Conservation (phyloP, 2,329 filamentous ascomycete species). For the Colletotrichum somersetense region DNA sequence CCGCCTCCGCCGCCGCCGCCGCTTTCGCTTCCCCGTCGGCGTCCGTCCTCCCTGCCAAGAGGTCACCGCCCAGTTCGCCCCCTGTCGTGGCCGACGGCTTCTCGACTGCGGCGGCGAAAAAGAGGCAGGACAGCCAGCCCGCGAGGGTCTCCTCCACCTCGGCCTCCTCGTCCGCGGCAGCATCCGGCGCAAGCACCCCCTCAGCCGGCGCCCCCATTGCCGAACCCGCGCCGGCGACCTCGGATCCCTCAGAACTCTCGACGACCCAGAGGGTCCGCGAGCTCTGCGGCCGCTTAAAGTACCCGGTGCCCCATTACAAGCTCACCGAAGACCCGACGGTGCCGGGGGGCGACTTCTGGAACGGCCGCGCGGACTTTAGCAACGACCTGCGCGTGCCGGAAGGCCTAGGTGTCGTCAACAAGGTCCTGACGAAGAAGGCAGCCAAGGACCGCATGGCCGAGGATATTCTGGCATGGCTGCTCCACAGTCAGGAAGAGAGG, state of each 20-base stretch:
- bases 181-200: slow-evolving; percentile 5
- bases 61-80: background rate
- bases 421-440: slow-evolving; percentile 51
- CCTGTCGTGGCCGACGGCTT: background rate
- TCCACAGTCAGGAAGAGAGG: slow-evolving; percentile 42
- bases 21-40: background rate
- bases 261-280: slow-evolving; percentile 48
- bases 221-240: background rate
- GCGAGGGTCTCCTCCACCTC: background rate
- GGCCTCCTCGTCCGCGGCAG: background rate
- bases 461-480: slow-evolving; percentile 54
- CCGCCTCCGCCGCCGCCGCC: background rate
- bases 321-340: slow-evolving; percentile 44
- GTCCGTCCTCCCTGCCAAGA: slow-evolving; percentile 8
- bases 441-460: slow-evolving; percentile 57
- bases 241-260: slow-evolving; percentile 22
- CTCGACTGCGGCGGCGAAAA: background rate
- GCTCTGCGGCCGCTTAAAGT: slow-evolving; percentile 51
- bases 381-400: slow-evolving; percentile 48
- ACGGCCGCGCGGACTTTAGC: slow-evolving; percentile 53
- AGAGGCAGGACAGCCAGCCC: slow-evolving; percentile 1
- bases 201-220: slow-evolving; percentile 6
- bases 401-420: slow-evolving; percentile 51
- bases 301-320: slow-evolving; percentile 52
- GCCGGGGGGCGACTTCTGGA: slow-evolving; percentile 49